Conservation (phyloP, 2,329 filamentous ascomycete genomes). For the Nemania abortiva region DNA sequence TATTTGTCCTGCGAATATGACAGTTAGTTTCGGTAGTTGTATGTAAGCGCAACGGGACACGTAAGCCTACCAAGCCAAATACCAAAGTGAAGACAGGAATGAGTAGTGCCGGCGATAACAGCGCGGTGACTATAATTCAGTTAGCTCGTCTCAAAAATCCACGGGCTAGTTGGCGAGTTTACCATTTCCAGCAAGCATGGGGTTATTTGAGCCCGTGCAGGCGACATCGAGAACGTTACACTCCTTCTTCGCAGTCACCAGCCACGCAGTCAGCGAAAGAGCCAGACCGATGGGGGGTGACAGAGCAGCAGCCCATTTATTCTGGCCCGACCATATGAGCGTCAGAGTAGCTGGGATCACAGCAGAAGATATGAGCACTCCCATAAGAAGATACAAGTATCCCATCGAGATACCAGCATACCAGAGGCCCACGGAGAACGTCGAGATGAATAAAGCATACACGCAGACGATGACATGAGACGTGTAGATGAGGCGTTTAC, state of each 20-base stretch:
- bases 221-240: conserved; percentile 76
- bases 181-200: conserved; percentile 85
- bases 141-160: conserved; percentile 23
- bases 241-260: conserved; percentile 78
- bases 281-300: conserved; percentile 77
- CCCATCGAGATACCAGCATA: conserved; percentile 87
- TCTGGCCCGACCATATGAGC: conserved; percentile 84
- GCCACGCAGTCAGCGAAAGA: conserved; percentile 79
- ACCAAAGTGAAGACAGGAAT: conserved; percentile 80
- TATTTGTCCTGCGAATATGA: conserved; percentile 69
- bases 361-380: conserved; percentile 86
- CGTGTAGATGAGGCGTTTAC: conserved; percentile 82
- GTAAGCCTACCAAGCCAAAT: conserved; percentile 64
- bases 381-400: conserved; percentile 91
- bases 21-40: conserved; percentile 1
- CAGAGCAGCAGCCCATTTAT: conserved; percentile 77
- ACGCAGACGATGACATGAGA: conserved; percentile 77
- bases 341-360: conserved; percentile 86
- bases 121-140: conserved; percentile 69
- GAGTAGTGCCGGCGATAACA: conserved; percentile 81
- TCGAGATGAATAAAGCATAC: conserved; percentile 82
- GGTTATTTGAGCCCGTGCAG: conserved; percentile 85
- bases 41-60: too few species aligned
- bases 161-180: not conserved
- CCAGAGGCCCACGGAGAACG: conserved; percentile 79